Base-by-base conservation (phyloP, 1,139 yeast species). In the Sugiyamaella xylanicola region DNA sequence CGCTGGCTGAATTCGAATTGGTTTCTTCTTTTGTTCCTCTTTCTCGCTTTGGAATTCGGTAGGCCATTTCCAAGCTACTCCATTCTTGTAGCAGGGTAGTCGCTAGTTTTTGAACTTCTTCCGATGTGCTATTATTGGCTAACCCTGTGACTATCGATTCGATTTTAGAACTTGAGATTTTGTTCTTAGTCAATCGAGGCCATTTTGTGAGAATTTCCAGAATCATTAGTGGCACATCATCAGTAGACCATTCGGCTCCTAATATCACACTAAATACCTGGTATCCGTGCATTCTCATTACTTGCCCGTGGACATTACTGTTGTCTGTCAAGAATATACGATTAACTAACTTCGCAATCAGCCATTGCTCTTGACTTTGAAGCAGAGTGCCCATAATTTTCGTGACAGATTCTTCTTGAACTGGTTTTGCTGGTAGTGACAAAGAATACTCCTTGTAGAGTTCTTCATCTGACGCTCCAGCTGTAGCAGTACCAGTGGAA, bases 261-360 rank as follows among this genome's bases (percentile, higher is more conserved):
- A 89, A 69, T 9, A 88, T 72, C 19, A 83, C 80, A 15, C 87
- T 81, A 55, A 92, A 77, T 11, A 95, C 85, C 65, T 86, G 87
- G 71, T 91, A 88, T 5, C 99, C 99, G 68, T 92, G 99, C 67
- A 90, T 77, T 59, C 86, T 79, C 66, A 90, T 83, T 54, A 91
- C 82, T 40, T 81, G 79, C 11, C 78, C 72, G 55, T 86, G 83
- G 27, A 87, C 74, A n/a, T 72, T 72, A 2, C 76, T 74, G 59
- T 85, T 86, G 25, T 75, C 73, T 4, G 93, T 82, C 40, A 78
- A 69, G 57, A 77, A 77, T 40, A 90, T 77, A 61, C 99, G 80
- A 63, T 82, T 83, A 42, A 92, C 74, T 56, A 93, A 77, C 66
- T 86, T 86, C 39, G 74, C 72, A 11, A 85, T 82, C 37, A 93